phyloP scores from a whole-genome alignment of 2,329 filamentous ascomycete species.

The Cordyceps tenuipes region DNA sequence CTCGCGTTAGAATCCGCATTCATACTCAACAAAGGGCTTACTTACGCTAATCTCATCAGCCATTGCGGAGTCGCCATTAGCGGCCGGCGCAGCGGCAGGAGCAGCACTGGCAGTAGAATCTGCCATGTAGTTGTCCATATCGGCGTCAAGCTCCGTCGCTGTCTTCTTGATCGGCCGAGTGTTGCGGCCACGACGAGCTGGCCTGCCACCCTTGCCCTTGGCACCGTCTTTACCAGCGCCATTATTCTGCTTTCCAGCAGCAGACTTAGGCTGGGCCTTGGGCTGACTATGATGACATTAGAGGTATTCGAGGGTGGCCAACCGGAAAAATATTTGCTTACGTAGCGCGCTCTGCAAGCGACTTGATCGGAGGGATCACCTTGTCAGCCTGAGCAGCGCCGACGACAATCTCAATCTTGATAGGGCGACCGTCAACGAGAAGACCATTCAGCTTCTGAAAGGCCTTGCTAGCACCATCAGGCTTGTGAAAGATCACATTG shows the following conservation, averaged over 20 bases:
- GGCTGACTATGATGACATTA: conserved; percentile 32
- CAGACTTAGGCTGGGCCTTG: conserved; percentile 74
- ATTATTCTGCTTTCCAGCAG: conserved; percentile 63
- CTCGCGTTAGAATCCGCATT: neutral
- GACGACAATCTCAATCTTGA: conserved; percentile 93
- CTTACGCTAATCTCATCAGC: conserved; percentile 53
- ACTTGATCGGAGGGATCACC: conserved; percentile 56
- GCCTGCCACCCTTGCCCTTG: conserved; percentile 33
- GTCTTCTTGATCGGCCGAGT: conserved; percentile 75
- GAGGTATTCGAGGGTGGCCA: conserved; percentile 19
- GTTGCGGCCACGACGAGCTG: conserved; percentile 43
- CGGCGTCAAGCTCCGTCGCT: conserved; percentile 87
- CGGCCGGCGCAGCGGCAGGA: conserved; percentile 36
- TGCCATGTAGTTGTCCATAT: conserved; percentile 91
- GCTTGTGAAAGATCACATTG: conserved; percentile 75
- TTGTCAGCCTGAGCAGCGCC: conserved; percentile 64
- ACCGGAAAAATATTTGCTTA: conserved; percentile 18
- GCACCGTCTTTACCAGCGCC: conserved; percentile 29
- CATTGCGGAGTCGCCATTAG: conserved; percentile 53
- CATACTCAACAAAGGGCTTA: neutral
- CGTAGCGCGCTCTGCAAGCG: conserved; percentile 74
- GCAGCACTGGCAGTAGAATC: conserved; percentile 39
- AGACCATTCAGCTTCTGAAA: conserved; percentile 79
- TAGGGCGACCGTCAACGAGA: conserved; percentile 78
- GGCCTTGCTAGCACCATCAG: conserved; percentile 76